Percentiles rank a stretch among this genome's conserved stretches.
phyloP scores from a whole-genome alignment of 352 stramenopile genomes.

The Detonula confervacea region DNA sequence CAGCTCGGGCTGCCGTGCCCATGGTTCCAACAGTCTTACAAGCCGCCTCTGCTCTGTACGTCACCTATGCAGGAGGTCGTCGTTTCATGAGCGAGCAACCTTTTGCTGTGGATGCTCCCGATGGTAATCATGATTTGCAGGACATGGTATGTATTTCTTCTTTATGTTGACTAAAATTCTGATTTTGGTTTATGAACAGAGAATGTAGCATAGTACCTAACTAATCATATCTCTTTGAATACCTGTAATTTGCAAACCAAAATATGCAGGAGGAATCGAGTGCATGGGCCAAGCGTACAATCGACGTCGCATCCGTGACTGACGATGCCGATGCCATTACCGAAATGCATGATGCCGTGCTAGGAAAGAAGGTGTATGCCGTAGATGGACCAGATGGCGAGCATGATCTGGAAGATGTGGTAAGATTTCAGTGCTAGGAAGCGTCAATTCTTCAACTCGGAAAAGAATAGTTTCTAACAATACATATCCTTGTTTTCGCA shows the following conservation, averaged over 20 bases:
- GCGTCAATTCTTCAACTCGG: too few species aligned
- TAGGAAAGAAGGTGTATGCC: constrained; percentile 7
- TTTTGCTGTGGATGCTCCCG: background rate
- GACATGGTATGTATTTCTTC: constrained; percentile 4
- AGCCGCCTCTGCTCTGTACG: background rate
- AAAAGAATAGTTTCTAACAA: too few species aligned
- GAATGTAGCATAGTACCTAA: too few species aligned
- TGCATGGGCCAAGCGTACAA: constrained; percentile 3
- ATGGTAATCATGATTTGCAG: constrained; percentile 10
- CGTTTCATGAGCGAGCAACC: background rate
- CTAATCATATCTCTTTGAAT: too few species aligned
- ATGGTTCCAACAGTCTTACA: too few species aligned
- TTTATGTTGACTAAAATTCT: background rate
- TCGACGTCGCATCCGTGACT: constrained; percentile 4
- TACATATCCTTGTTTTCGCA: too few species aligned
- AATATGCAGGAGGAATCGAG: constrained; percentile 12
- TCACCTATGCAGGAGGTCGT: too few species aligned
- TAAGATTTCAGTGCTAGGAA: too few species aligned
- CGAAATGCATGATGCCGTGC: constrained; percentile 14
- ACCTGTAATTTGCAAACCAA: too few species aligned
- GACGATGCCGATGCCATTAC: constrained; percentile 13
- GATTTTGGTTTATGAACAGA: too few species aligned
- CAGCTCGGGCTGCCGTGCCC: background rate
- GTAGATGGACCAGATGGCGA: constrained; percentile 10
- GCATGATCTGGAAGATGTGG: constrained; percentile 18